Evolutionary conservation across 208 protist species (phyloP).

Genomic region (Leishmania gerbilli): DNA sequence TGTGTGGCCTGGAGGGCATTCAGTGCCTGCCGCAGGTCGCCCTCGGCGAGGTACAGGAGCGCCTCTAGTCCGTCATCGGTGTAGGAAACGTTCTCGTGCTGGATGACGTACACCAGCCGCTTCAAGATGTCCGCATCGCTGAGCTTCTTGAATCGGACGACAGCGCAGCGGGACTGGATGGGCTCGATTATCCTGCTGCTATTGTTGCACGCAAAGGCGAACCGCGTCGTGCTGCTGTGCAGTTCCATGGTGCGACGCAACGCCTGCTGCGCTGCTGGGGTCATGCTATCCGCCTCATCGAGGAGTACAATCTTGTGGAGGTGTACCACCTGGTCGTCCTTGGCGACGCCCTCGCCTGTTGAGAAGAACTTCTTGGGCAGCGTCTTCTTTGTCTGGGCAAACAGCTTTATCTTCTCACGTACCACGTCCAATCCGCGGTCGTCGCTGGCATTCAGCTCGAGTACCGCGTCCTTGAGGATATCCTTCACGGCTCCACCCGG

Average conservation of each 20-base stretch:
- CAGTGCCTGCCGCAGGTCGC: constrained; percentile 96
- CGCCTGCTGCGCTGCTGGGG: constrained; percentile 97
- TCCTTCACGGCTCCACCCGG: constrained; percentile 21
- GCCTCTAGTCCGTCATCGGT: constrained; percentile 97
- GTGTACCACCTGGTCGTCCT: constrained; percentile 35
- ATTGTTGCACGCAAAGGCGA: constrained; percentile 99
- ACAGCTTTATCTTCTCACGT: constrained; percentile 98
- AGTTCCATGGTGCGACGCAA: constrained; percentile 99
- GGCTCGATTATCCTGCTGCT: constrained; percentile 99
- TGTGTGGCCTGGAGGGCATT: constrained; percentile 98
- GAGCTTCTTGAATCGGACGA: constrained; percentile 88
- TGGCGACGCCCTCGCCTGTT: constrained; percentile 18
- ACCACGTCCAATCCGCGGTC: constrained; percentile 99
- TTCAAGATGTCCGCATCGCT: constrained; percentile 92
- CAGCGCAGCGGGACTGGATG: constrained; percentile 96
- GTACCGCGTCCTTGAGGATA: constrained; percentile 94
- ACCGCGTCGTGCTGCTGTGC: constrained; percentile 97
- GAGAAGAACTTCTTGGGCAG: constrained; percentile 68
- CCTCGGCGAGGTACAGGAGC: constrained; percentile 97
- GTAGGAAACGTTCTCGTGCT: constrained; percentile 90
- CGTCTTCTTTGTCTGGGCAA: constrained; percentile 96
- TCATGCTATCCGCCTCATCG: constrained; percentile 99
- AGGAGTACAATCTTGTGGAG: constrained; percentile 99
- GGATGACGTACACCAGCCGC: constrained; percentile 91
- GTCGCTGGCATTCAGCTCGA: constrained; percentile 99